These are phyloP conservation scores for Chiua sp. DNA, from an alignment of 1,284 basidiomycete genomes.

Conservation along the genomic window DNA sequence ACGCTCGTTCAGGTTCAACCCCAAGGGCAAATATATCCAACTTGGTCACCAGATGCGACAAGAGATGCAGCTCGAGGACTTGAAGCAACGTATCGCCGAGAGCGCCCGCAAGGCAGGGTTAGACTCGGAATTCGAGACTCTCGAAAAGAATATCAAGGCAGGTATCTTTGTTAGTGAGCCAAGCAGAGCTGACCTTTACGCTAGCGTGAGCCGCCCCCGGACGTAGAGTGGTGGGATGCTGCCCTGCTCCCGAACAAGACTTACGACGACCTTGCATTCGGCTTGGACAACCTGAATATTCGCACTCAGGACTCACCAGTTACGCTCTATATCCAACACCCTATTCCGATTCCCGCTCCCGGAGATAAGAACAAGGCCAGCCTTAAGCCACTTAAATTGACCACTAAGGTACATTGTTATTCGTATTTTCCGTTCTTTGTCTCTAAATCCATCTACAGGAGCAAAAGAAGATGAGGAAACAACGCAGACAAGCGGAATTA, in stretches of 20 bases:
- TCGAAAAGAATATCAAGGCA: conserved; percentile 89
- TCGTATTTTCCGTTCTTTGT: neutral
- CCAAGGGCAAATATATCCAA: conserved; percentile 89
- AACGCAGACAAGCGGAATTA: conserved; percentile 86
- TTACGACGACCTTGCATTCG: conserved; percentile 77
- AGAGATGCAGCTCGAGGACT: conserved; percentile 85
- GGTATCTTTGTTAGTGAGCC: conserved; percentile 25
- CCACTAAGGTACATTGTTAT: conserved; percentile 67
- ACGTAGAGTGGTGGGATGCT: conserved; percentile 97
- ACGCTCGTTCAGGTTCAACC: conserved; percentile 82
- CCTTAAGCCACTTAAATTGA: conserved; percentile 87
- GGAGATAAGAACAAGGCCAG: conserved; percentile 81
- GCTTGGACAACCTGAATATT: conserved; percentile 64
- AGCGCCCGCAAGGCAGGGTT: conserved; percentile 92
- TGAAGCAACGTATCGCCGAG: conserved; percentile 94
- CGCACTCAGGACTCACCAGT: conserved; percentile 77
- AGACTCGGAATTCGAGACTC: conserved; percentile 88
- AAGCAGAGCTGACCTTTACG: conserved; percentile 5
- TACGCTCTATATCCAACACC: conserved; percentile 94
- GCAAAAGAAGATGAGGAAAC: conserved; percentile 96
- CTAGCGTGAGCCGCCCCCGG: conserved; percentile 85
- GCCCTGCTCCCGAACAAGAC: conserved; percentile 80
- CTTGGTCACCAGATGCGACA: conserved; percentile 86
- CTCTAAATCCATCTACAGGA: conserved; percentile 56
- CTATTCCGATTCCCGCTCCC: conserved; percentile 94